phyloP scores from a whole-genome alignment of 2,329 filamentous ascomycete genomes.

The Daldinia eschscholtzii region DNA sequence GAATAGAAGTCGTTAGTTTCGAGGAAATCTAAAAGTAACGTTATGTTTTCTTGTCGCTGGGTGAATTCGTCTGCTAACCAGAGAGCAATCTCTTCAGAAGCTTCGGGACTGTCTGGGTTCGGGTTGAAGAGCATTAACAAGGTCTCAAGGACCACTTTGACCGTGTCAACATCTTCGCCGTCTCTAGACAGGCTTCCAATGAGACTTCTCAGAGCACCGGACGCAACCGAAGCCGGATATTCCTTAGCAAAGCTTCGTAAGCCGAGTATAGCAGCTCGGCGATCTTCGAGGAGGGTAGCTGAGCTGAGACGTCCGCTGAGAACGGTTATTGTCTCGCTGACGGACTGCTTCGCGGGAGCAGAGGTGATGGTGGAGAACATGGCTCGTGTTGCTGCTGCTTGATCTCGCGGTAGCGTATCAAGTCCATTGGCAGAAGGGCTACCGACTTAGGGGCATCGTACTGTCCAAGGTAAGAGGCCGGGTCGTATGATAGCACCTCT shows the following conservation, averaged over 20 bases:
- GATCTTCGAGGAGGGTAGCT: slow-evolving; percentile 92
- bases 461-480: slow-evolving; percentile 12
- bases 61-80: slow-evolving; percentile 99
- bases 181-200: slow-evolving; percentile 89
- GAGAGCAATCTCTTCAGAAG: slow-evolving; percentile 93
- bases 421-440: slow-evolving; percentile 51
- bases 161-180: slow-evolving; percentile 93
- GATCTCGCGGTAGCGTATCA: slow-evolving; percentile 45
- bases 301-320: slow-evolving; percentile 88
- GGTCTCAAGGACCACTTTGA: slow-evolving; percentile 95
- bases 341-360: slow-evolving; percentile 94
- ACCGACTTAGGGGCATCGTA: slow-evolving; percentile 49
- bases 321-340: slow-evolving; percentile 91
- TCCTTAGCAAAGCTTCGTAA: slow-evolving; percentile 96
- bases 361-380: slow-evolving; percentile 74
- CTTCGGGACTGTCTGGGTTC: slow-evolving; percentile 82
- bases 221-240: slow-evolving; percentile 95
- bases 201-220: slow-evolving; percentile 87
- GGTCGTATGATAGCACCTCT: not conserved
- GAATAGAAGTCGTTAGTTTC: slow-evolving; percentile 91
- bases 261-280: slow-evolving; percentile 91
- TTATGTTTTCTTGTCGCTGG: slow-evolving; percentile 96
- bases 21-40: slow-evolving; percentile 87
- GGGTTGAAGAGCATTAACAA: slow-evolving; percentile 89
- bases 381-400: slow-evolving; percentile 47